Percentiles rank a stretch among this genome's conserved stretches.
Conservation (phyloP, 1,284 basidiomycete genomes). For the Cerioporus squamosus region DNA sequence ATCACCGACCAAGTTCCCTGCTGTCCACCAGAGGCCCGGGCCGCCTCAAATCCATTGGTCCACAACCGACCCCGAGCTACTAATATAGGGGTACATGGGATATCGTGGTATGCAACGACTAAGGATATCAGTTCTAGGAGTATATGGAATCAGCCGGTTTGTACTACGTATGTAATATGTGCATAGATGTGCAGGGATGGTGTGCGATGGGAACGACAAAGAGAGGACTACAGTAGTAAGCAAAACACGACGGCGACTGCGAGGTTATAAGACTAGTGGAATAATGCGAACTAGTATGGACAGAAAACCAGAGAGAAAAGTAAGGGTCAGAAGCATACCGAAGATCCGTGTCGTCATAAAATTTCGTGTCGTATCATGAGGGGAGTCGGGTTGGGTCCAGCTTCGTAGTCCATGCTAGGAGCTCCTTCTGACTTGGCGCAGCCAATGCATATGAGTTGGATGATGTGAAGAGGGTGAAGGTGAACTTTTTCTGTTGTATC, state of each 20-base stretch:
- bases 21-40: conserved; percentile 7
- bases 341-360: conserved; percentile 9
- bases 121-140: conserved; percentile 33
- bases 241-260: conserved; percentile 17
- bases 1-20: too few species aligned
- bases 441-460: conserved; percentile 90
- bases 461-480: conserved; percentile 87
- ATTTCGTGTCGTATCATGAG: conserved; percentile 25
- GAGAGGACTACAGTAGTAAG: conserved; percentile 15
- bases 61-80: conserved; percentile 20
- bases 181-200: conserved; percentile 23
- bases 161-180: conserved; percentile 23
- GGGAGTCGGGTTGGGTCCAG: conserved; percentile 72
- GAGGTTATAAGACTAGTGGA: conserved; percentile 7
- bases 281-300: not conserved
- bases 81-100: conserved; percentile 27
- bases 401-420: conserved; percentile 82
- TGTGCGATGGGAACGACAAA: conserved; percentile 14
- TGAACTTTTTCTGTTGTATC: conserved; percentile 69
- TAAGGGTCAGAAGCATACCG: conserved; percentile 6
- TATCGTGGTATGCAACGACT: conserved; percentile 29
- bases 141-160: conserved; percentile 20
- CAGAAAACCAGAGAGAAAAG: conserved; percentile 1
- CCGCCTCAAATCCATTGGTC: conserved; percentile 16
- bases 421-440: conserved; percentile 79